Evolutionary conservation across 192 early-diverging fungal species (phyloP).

Genomic region (Thamnidium elegans): DNA sequence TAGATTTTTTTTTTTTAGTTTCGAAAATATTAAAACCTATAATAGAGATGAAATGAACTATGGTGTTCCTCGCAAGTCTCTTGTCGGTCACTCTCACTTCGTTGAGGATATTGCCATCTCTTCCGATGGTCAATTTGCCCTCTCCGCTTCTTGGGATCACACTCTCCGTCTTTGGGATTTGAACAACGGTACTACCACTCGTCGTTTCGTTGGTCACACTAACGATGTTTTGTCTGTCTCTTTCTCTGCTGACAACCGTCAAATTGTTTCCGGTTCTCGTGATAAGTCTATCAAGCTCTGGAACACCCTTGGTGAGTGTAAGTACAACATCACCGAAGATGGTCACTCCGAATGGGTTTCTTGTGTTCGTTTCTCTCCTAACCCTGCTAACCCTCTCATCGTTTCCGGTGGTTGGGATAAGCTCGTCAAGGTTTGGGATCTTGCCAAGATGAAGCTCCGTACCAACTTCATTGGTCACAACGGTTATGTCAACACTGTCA

Average conservation of each 20-base stretch:
- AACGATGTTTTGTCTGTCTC: constrained; percentile 98
- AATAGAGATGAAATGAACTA: constrained; percentile 84
- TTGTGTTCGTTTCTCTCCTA: constrained; percentile 99
- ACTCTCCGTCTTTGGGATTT: constrained; percentile 99
- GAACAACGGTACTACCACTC: constrained; percentile 91
- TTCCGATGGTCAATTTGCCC: constrained; percentile 97
- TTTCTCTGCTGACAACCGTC: constrained; percentile 99
- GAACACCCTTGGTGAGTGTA: constrained; percentile 99
- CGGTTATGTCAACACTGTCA: constrained; percentile 97
- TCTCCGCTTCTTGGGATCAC: constrained; percentile 99
- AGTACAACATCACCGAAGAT: constrained; percentile 96
- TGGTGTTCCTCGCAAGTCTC: constrained; percentile 85
- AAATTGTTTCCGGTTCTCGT: constrained; percentile 97
- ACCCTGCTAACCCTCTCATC: constrained; percentile 96
- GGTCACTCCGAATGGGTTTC: constrained; percentile 99
- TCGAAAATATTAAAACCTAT: neutral
- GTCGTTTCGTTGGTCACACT: constrained; percentile 95
- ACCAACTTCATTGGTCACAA: constrained; percentile 99
- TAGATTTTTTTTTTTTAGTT: no score
- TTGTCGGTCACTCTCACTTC: constrained; percentile 99
- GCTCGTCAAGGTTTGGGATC: constrained; percentile 99
- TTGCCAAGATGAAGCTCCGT: constrained; percentile 97
- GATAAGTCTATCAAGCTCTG: constrained; percentile 99
- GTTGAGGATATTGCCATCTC: constrained; percentile 98
- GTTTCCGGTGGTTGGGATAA: constrained; percentile 99